Evolutionary conservation across 345 rosid species (phyloP).

Genomic region (Schrenkiella parvula): DNA sequence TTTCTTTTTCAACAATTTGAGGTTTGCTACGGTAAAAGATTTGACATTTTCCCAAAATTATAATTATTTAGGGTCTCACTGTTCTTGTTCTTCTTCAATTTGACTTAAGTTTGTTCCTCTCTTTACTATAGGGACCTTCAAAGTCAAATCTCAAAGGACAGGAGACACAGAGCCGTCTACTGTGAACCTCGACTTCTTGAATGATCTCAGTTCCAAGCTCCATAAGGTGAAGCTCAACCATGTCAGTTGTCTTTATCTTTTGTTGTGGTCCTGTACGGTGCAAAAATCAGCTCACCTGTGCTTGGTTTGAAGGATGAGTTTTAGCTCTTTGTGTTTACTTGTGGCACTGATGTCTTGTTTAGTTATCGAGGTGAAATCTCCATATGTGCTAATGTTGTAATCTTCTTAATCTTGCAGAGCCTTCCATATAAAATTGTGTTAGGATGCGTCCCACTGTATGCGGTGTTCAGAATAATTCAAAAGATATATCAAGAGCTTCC

Average conservation of each 20-base stretch:
- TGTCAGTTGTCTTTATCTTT: neutral
- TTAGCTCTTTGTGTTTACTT: neutral
- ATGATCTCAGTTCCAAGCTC: slow-evolving; percentile 19
- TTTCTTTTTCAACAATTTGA: neutral
- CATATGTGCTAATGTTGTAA: slow-evolving; percentile 4
- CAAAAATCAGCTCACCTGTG: neutral
- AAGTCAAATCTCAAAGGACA: slow-evolving; percentile 34
- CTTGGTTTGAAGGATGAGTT: neutral
- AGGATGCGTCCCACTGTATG: slow-evolving; percentile 46
- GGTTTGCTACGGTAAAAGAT: neutral
- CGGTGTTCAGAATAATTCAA: slow-evolving; percentile 36
- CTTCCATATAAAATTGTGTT: slow-evolving; percentile 29
- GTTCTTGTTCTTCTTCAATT: neutral
- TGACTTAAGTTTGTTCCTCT: neutral
- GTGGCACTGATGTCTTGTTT: neutral
- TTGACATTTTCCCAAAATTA: neutral
- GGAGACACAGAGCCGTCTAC: slow-evolving; percentile 13
- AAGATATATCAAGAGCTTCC: slow-evolving; percentile 44
- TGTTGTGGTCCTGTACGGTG: neutral
- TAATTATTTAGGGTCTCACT: neutral
- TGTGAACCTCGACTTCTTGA: slow-evolving; percentile 2
- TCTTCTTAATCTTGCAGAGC: slow-evolving; percentile 39
- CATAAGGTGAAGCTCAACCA: slow-evolving; percentile 21
- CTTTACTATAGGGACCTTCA: slow-evolving; percentile 40
- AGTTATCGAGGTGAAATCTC: neutral